Evolutionary conservation across 495 filamentous ascomycete species (phyloP), one percentile per base, ranked within the genome.

Genomic region (Penicillium odoratum): DNA sequence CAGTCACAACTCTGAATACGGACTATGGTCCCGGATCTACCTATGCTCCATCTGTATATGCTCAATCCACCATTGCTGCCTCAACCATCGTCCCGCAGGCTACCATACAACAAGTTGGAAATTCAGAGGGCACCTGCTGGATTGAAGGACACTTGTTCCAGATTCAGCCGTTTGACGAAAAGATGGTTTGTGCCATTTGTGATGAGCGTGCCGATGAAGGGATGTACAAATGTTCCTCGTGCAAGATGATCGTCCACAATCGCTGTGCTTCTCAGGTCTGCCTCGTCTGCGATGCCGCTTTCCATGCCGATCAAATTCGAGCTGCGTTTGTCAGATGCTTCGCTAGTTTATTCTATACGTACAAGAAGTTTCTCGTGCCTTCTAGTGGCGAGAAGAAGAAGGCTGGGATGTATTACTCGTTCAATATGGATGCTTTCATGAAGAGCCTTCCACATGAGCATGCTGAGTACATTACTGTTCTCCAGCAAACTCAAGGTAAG

Each of bases 51-150:
- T 97, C 93, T 3, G 91, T 93, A 3, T 98, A 97, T 73, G 94
- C 94, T 3, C 91, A 93, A 64, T 97, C 93, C 15, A 98, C 94
- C 9, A 81, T 98, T n/a, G 94, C 94, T 31, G 94, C 94, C n/a
- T 96, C 92, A 13, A 98, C 94, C 0, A 87, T 98, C 65, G 96
- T 98, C 84, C 93, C 94, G 11, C 91, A 92, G 67, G 84, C 95
- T 74, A 78, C 91, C 48, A 78, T 90, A 60, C 92, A 96, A 66
- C 91, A 90, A 3, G 89, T 96, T 7, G 79, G 83, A 36, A 95
- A 96, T 64, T 90, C 89, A 3, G 91, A 96, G 38, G 93, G 85
- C 33, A 92, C 84, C 4, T 85, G 87, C 57, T 98, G 93, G 94
- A 85, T 92, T 4, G 94, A 98, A 73, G 94, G 94, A 0, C 94